Base-by-base conservation (phyloP, 345 rosid species). In the rapeseed (Brassica napus) region DNA sequence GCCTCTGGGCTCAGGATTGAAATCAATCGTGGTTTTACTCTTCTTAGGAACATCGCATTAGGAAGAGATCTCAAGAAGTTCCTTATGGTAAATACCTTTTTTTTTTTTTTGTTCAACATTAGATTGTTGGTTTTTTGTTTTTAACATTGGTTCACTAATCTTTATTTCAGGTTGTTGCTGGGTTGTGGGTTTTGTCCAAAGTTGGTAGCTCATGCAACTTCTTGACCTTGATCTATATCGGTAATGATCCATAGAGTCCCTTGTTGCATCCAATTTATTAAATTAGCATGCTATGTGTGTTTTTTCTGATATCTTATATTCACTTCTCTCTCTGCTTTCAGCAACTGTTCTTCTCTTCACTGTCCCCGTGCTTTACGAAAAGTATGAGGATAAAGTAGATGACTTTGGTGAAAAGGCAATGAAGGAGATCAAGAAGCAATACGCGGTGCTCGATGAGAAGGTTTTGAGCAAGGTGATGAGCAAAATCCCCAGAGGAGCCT, bases 41-140 rank as follows among this genome's bases (percentile, higher is more conserved):
- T 83, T 42, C 85, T 95, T 76, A 82, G 98, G 78, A 91, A 86
- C 59, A 90, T 93, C 12, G 99, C 99, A 64, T 89, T 89, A 9
- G 99, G 99, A 81, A 91, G 88, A 79, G 98, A 95, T 71, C 89
- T 93, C 80, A 93, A 90, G 93, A 93, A 91, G 89, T 95, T 95
- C 82, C 91, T 95, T 1, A 70, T 81, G 62, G 99, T 95, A 89
- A 66, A 7, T 58, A 34, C 47, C 24, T 23, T 23, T 23, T 16
- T 16, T 16, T 3, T 2, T 61, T 34, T 23, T 75, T 67, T 6
- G 62, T 18, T 12, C 9, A 31, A 1, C 4, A 2, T 14, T 4
- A 39, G 47, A 9, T 39, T 39, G 47, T 39, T 9, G 54, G 54
- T 12, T 47, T 47, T 16, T 47, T 12, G 31, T 30, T 14, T 23